phyloP scores from a whole-genome alignment of 192 early-diverging fungal genomes.

The Chytriomyces hyalinus region DNA sequence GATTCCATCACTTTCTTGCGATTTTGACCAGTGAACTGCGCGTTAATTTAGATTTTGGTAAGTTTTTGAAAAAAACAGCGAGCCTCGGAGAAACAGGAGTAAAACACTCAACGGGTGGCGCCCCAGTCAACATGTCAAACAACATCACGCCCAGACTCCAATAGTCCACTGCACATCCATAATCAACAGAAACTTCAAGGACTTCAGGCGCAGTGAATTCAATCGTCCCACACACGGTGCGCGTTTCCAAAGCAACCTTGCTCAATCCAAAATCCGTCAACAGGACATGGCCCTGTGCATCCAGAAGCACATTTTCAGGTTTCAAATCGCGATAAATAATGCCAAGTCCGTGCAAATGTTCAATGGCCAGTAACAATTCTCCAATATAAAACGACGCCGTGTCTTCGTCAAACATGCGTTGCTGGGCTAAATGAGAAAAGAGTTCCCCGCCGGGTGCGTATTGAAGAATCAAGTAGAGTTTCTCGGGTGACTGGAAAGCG shows the following conservation, averaged over 20 bases:
- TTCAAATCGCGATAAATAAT: slow-evolving; percentile 82
- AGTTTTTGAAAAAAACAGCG: not conserved
- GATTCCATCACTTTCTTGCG: slow-evolving; percentile 83
- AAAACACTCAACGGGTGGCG: slow-evolving; percentile 39
- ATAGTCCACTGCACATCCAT: slow-evolving; percentile 59
- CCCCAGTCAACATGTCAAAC: slow-evolving; percentile 90
- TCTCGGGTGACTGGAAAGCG: slow-evolving; percentile 88
- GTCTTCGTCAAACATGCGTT: slow-evolving; percentile 72
- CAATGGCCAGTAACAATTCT: slow-evolving; percentile 83
- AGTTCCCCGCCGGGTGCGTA: slow-evolving; percentile 90
- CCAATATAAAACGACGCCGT: slow-evolving; percentile 85
- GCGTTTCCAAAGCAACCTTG: slow-evolving; percentile 71
- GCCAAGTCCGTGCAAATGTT: slow-evolving; percentile 84
- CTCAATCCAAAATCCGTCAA: slow-evolving; percentile 64
- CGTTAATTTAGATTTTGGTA: not conserved
- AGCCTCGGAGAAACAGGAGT: not conserved
- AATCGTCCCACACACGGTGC: slow-evolving; percentile 77
- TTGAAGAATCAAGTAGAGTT: slow-evolving; percentile 87
- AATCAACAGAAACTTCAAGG: slow-evolving; percentile 25
- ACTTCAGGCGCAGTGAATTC: slow-evolving; percentile 79
- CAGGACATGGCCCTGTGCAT: slow-evolving; percentile 73
- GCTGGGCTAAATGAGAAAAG: slow-evolving; percentile 78
- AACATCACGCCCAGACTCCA: slow-evolving; percentile 91
- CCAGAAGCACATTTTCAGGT: slow-evolving; percentile 65
- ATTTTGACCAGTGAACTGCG: slow-evolving; percentile 78